Evolutionary conservation across 768 basidiomycete genomes (phyloP).

Genomic region (Mycena rebaudengoi): DNA sequence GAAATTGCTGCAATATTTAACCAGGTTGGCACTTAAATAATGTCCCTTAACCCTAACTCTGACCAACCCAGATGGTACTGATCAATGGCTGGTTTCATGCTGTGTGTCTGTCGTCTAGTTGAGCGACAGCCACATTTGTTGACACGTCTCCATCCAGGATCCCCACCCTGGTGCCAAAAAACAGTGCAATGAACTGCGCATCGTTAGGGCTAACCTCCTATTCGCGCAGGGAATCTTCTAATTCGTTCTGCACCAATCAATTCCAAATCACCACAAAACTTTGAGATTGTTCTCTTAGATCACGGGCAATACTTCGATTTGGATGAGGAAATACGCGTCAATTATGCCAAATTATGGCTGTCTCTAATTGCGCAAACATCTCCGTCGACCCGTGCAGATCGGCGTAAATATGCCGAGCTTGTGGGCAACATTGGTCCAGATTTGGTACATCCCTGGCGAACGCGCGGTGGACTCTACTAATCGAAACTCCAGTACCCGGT

Average conservation of each 20-base stretch:
- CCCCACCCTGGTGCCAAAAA: constrained; percentile 77
- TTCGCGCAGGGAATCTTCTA: constrained; percentile 78
- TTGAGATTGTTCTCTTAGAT: constrained; percentile 94
- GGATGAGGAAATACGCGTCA: constrained; percentile 77
- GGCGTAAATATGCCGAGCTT: constrained; percentile 87
- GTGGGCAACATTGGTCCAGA: constrained; percentile 93
- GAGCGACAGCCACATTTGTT: constrained; percentile 1
- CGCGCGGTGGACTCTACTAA: constrained; percentile 12
- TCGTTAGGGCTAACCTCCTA: constrained; percentile 2
- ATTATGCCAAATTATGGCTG: constrained; percentile 91
- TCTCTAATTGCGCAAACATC: constrained; percentile 83
- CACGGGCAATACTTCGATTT: constrained; percentile 96
- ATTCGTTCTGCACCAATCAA: constrained; percentile 75
- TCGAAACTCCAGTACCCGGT: constrained; percentile 75
- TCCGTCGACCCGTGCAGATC: constrained; percentile 65
- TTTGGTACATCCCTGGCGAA: constrained; percentile 68
- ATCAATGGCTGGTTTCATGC: constrained; percentile 92
- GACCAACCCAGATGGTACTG: constrained; percentile 98
- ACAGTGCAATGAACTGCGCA: neutral
- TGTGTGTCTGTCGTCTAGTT: constrained; percentile 54
- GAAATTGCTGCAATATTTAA: constrained; percentile 92
- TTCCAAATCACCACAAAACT: constrained; percentile 89
- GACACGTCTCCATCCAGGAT: constrained; percentile 57
- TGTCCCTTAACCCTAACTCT: no score
- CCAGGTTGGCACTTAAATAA: no score